These are phyloP conservation scores for Talaromyces adpressus DNA, from an alignment of 495 filamentous ascomycete genomes.

Conservation along the genomic window DNA sequence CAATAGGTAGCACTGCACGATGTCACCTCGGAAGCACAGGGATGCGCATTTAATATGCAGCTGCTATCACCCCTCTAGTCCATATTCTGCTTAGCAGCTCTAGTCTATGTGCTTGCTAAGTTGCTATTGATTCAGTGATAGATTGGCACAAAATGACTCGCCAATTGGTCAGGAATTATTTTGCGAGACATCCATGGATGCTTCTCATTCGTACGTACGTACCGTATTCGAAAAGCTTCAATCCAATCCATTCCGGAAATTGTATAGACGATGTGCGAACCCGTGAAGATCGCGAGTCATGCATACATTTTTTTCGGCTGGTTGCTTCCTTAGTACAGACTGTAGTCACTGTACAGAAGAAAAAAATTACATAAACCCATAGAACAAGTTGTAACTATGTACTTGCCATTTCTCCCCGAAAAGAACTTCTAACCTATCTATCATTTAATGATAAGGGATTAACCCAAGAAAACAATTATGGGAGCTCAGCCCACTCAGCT, in stretches of 20 bases:
- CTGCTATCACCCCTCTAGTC: slow-evolving; percentile 1
- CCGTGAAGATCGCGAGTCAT: slow-evolving; percentile 7
- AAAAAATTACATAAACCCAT: no score
- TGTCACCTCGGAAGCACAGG: slow-evolving; percentile 1
- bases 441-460: no score
- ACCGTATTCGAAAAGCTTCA: no score
- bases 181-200: background rate
- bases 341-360: no score
- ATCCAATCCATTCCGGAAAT: background rate
- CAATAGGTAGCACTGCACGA: background rate
- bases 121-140: no score
- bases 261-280: background rate
- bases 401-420: background rate
- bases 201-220: no score
- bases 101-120: no score
- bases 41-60: slow-evolving; percentile 1
- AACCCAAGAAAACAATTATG: no score
- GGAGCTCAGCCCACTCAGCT: no score
- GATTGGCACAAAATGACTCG: no score
- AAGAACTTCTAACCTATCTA: background rate
- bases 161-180: background rate
- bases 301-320: background rate
- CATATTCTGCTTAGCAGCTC: background rate
- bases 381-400: background rate
- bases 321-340: background rate